A percentile compares a stretch with the other conserved stretches of the same genome.
phyloP scores from a whole-genome alignment of 2,329 filamentous ascomycete species.

The Penicillium psychrosexuale region DNA sequence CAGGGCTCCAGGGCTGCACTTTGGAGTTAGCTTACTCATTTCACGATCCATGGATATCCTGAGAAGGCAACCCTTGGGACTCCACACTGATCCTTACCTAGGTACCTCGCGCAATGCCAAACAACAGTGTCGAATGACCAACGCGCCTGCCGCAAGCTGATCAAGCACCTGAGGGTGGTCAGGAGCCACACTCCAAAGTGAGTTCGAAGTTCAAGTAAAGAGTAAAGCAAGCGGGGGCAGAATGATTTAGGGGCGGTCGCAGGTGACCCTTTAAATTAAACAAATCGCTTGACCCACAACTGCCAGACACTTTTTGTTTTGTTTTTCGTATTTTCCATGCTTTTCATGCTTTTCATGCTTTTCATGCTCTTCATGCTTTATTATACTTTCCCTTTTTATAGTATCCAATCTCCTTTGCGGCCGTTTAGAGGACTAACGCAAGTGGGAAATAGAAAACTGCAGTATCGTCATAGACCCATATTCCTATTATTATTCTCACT shows the following conservation, averaged over 20 bases:
- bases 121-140: neutral
- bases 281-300: constrained; percentile 5
- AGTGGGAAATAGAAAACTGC: neutral
- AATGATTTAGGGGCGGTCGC: constrained; percentile 8
- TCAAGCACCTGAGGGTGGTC: neutral
- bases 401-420: neutral
- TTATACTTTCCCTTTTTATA: neutral
- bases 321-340: neutral
- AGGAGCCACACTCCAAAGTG: neutral
- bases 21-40: neutral
- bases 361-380: neutral
- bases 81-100: neutral
- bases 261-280: constrained; percentile 9
- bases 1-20: neutral
- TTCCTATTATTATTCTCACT: neutral
- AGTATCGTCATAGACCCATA: neutral
- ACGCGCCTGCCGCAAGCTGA: neutral
- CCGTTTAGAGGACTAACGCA: neutral
- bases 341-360: neutral
- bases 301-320: neutral
- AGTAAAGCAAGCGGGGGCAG: constrained; percentile 3
- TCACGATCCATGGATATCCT: neutral
- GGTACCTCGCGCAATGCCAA: neutral
- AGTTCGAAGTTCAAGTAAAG: neutral
- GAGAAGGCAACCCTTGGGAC: neutral